Percentiles rank a stretch among this genome's conserved stretches.
Conservation (phyloP, 768 basidiomycete genomes). For the Terana coerulea region DNA sequence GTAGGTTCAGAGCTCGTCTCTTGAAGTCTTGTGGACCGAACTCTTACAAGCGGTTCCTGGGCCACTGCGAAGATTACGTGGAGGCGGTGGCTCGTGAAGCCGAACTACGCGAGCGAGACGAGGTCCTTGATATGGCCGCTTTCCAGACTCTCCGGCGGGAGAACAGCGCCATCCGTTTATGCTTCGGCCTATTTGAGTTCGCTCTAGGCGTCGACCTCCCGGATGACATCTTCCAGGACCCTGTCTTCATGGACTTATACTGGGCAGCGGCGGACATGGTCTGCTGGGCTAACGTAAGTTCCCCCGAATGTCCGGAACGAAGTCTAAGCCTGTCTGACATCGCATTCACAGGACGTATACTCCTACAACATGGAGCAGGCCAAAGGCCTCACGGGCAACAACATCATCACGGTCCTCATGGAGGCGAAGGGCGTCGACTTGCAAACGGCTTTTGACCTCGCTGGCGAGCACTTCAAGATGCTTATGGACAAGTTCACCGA, state of each 20-base stretch:
- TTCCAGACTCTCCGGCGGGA: conserved; percentile 62
- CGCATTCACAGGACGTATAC: conserved; percentile 51
- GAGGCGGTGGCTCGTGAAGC: conserved; percentile 58
- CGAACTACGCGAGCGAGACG: conserved; percentile 54
- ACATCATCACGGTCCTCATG: conserved; percentile 69
- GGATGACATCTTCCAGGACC: conserved; percentile 56
- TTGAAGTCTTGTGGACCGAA: conserved; percentile 40
- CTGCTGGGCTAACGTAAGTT: conserved; percentile 67
- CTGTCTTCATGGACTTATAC: conserved; percentile 51
- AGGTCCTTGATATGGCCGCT: conserved; percentile 50
- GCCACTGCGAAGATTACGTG: conserved; percentile 54
- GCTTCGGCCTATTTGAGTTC: conserved; percentile 64
- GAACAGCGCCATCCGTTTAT: conserved; percentile 66
- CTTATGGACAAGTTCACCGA: conserved; percentile 48
- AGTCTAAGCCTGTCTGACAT: not conserved
- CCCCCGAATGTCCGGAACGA: not conserved
- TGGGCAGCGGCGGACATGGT: conserved; percentile 65
- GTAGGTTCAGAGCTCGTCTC: conserved; percentile 57
- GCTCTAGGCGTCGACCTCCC: conserved; percentile 62
- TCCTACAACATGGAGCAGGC: conserved; percentile 74
- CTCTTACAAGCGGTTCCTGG: conserved; percentile 47
- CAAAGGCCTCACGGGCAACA: conserved; percentile 61
- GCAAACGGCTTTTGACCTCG: conserved; percentile 56
- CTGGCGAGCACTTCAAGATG: conserved; percentile 46
- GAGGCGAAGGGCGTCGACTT: conserved; percentile 46